Conservation (phyloP, 2,329 filamentous ascomycete genomes). For the Arthroderma sp. region DNA sequence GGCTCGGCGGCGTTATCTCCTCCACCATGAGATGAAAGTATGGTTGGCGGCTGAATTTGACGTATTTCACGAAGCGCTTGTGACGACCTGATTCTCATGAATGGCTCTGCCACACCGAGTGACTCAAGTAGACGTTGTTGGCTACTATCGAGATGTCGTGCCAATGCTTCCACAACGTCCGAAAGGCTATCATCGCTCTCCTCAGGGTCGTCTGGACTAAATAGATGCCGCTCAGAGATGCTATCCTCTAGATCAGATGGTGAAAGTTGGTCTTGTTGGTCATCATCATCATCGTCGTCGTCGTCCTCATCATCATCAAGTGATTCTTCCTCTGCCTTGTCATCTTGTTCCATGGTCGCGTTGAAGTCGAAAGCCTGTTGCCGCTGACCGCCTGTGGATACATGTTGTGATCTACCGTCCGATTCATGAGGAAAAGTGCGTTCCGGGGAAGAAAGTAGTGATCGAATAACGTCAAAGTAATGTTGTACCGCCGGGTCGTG, state of each 20-base stretch:
- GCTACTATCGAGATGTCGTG: conserved; percentile 8
- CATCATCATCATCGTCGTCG: conserved; percentile 3
- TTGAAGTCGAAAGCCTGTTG: conserved; percentile 16
- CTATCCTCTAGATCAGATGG: not conserved
- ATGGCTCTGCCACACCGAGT: conserved; percentile 13
- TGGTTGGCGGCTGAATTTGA: not conserved
- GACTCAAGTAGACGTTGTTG: conserved; percentile 20
- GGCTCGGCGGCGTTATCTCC: conserved; percentile 18
- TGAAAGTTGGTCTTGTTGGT: not conserved
- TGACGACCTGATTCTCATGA: not conserved
- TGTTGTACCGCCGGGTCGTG: not conserved
- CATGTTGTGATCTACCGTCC: no score
- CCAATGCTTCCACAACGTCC: not conserved
- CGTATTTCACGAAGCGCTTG: conserved; percentile 37
- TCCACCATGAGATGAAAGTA: not conserved
- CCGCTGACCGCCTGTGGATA: conserved; percentile 3
- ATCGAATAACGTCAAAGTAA: not conserved
- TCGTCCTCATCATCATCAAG: conserved; percentile 20
- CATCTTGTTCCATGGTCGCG: conserved; percentile 25
- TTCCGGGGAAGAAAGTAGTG: not conserved
- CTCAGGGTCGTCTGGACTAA: no score
- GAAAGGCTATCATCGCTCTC: no score
- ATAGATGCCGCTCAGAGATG: no score
- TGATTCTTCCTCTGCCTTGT: conserved; percentile 25
- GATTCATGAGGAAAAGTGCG: not conserved